Base-by-base conservation (phyloP, 2,329 filamentous ascomycete genomes). In the Penicillium sp. region DNA sequence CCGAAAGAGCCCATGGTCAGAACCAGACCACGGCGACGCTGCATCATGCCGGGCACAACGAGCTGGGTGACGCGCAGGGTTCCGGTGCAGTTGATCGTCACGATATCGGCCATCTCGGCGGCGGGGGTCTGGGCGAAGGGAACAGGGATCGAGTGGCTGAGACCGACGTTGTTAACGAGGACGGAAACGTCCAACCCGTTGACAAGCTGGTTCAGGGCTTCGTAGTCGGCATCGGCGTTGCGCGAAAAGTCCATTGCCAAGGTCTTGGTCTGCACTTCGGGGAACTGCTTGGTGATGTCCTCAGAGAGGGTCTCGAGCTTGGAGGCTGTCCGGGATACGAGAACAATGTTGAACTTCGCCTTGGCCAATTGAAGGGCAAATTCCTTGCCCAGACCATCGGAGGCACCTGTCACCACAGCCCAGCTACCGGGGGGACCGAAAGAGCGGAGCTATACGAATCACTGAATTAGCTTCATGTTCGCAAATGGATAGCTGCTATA, bases 1-100 rank as follows among this genome's bases (percentile, higher is more conserved):
- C 89, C 94, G 71, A 97, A 96, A 10, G 92, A 97, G 44, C 93
- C 94, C 92, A 99, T 97, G 55, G 93, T 99, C 52, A 99, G 81
- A 68, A 99, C 91, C 34, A 99, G 82, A 22, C 95, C 94, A 54
- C 87, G 86, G 77, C 90, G 91, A 67, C 92, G 89, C 71, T 88
- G 81, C 56, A 90, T 84, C 86, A 99, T 92, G 56, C 89, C 86
- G 0, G 94, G 92, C 0, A 89, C 88, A 40, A 99, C 81, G 46
- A 93, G 81, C 71, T 93, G 87, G 0, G 94, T 99, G 49, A 92
- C 87, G 70, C 90, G 89, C 34, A 99, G 83, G 0, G 94, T 99
- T 42, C 89, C 93, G 58, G 89, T 79, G 77, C 93, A 97, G 79
- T 99, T 99, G 82, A 99, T 92, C 48, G 87, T 92, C 75, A 99